Percentiles rank a stretch among this genome's conserved stretches.
phyloP scores from a whole-genome alignment of 129 eudicot genomes.

The Lactuca saligna region DNA sequence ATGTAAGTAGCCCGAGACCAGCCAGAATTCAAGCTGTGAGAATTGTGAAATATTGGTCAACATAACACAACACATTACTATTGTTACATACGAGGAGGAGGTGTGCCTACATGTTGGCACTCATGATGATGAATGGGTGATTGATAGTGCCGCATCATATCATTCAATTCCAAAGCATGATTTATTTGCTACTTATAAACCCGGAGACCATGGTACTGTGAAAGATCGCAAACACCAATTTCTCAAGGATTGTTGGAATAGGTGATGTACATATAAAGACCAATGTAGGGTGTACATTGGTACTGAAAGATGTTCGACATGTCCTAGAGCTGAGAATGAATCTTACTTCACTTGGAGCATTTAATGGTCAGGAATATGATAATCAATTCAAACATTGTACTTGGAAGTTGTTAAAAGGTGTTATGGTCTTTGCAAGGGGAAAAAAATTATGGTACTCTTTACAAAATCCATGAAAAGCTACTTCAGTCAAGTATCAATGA shows the following conservation, averaged over 20 bases:
- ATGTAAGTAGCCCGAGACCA: not conserved
- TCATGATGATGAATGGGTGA: conserved; percentile 4
- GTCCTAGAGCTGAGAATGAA: not conserved
- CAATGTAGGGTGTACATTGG: not conserved
- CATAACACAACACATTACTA: not conserved
- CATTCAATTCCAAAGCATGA: not conserved
- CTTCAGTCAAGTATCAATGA: not conserved
- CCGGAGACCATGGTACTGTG: too few relatives aligned
- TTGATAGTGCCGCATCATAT: conserved; percentile 3
- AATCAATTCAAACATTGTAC: too few relatives aligned
- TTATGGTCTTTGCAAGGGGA: too few relatives aligned
- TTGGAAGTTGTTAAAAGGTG: not conserved
- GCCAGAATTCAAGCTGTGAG: not conserved
- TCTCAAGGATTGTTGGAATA: too few relatives aligned
- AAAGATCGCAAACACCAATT: too few relatives aligned
- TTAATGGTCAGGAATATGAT: too few relatives aligned
- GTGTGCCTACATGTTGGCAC: not conserved
- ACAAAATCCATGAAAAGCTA: not conserved
- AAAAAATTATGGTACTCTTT: too few relatives aligned
- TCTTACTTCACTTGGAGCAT: not conserved
- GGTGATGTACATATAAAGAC: too few relatives aligned
- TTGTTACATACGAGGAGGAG: not conserved
- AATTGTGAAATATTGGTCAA: not conserved
- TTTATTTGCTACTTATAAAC: conserved; percentile 4
- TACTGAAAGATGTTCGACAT: not conserved